phyloP scores from a whole-genome alignment of 2,329 filamentous ascomycete genomes.

The Ceratocystis diversiconidia region DNA sequence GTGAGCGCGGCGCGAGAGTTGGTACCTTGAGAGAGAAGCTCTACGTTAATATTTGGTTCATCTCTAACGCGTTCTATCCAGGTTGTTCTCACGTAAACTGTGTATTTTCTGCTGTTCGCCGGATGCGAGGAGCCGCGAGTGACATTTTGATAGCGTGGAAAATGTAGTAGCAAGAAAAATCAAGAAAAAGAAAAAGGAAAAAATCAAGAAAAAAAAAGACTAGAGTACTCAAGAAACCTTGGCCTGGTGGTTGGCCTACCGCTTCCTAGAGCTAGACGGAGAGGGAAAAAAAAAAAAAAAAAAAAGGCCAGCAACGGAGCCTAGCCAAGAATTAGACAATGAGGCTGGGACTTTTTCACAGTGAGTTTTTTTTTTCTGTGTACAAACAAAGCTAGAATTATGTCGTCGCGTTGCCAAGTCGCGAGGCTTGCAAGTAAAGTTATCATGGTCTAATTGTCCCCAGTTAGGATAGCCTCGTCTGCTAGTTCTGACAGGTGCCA shows the following conservation, averaged over 20 bases:
- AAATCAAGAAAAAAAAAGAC: too few relatives aligned
- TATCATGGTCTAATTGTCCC: background rate
- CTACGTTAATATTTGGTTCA: background rate
- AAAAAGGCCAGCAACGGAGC: background rate
- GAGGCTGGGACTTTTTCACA: background rate
- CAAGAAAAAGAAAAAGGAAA: background rate
- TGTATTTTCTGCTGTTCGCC: slow-evolving; percentile 35
- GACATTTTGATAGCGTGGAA: slow-evolving; percentile 24
- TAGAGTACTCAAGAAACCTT: background rate
- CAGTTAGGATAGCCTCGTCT: background rate
- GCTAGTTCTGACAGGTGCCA: background rate
- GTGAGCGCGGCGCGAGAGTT: slow-evolving; percentile 43
- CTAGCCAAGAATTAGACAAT: background rate
- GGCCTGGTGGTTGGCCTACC: background rate
- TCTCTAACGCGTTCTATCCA: background rate
- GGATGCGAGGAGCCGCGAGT: slow-evolving; percentile 28
- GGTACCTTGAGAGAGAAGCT: slow-evolving; percentile 35
- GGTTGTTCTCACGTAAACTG: slow-evolving; percentile 32
- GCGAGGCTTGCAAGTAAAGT: background rate
- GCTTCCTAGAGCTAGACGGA: background rate
- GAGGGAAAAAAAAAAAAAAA: background rate
- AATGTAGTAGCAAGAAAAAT: background rate
- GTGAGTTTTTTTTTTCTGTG: background rate
- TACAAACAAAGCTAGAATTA: background rate
- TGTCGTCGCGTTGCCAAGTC: background rate